These are phyloP conservation scores for Myriosclerotinia scirpicola DNA, from an alignment of 2,329 filamentous ascomycete species.

Conservation along the genomic window DNA sequence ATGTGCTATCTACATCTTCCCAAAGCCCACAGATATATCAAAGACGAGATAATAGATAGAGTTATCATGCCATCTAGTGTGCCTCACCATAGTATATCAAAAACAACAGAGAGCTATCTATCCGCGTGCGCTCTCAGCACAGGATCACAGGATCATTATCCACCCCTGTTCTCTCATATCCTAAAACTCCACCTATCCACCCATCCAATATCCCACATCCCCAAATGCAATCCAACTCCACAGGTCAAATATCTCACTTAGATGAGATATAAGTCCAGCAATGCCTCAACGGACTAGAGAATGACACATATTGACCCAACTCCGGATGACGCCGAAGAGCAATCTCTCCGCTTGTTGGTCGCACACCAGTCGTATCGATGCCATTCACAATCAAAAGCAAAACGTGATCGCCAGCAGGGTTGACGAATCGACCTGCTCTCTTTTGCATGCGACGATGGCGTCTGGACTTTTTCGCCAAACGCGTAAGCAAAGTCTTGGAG, in stretches of 20 bases:
- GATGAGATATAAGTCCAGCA: constrained; percentile 1
- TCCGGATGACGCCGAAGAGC: background rate
- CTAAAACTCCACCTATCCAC: fast-evolving
- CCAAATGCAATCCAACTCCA: background rate
- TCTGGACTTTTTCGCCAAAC: background rate
- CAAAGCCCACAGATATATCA: background rate
- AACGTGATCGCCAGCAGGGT: background rate
- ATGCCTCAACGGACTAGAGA: constrained; percentile 10
- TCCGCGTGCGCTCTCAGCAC: background rate
- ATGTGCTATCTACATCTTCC: background rate
- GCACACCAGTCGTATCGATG: background rate
- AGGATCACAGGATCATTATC: background rate
- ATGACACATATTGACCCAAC: background rate
- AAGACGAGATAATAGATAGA: background rate
- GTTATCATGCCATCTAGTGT: background rate
- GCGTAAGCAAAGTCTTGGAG: background rate
- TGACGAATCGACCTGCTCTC: background rate
- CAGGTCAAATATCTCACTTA: background rate
- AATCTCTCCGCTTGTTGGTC: background rate
- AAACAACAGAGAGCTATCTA: no score
- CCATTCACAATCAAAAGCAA: background rate
- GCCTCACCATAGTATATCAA: background rate
- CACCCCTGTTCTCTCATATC: background rate
- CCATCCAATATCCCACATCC: fast-evolving
- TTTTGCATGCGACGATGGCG: background rate